These are phyloP conservation scores for Pisolithus marmoratus DNA, from an alignment of 768 basidiomycete species.

Conservation along the genomic window DNA sequence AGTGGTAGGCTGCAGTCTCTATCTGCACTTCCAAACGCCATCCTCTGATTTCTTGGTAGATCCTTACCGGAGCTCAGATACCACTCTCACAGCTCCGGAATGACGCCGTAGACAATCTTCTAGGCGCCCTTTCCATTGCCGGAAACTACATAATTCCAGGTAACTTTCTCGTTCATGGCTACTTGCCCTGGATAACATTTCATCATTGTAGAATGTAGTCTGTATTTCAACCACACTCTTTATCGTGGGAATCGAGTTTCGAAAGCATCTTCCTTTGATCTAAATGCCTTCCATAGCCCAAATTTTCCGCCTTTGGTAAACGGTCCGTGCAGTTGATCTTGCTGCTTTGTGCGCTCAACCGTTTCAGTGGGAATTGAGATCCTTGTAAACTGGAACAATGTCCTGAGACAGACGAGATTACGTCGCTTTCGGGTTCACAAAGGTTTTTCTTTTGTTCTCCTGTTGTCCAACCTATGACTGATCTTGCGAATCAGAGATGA, in stretches of 20 bases:
- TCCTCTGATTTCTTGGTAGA: conserved; percentile 37
- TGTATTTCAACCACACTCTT: conserved; percentile 88
- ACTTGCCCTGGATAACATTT: not conserved
- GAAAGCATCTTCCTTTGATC: conserved; percentile 75
- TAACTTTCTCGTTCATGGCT: conserved; percentile 22
- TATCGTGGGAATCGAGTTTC: conserved; percentile 83
- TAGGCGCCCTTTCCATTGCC: conserved; percentile 84
- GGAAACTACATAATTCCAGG: conserved; percentile 92
- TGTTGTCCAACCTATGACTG: conserved; percentile 3
- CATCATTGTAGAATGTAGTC: conserved; percentile 57
- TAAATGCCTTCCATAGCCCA: conserved; percentile 80
- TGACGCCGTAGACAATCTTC: conserved; percentile 89
- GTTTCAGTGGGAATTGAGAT: conserved; percentile 82
- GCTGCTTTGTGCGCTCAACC: conserved; percentile 4
- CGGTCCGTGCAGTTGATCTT: conserved; percentile 36
- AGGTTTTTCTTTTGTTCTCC: conserved; percentile 31
- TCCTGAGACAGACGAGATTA: conserved; percentile 75
- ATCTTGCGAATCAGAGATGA: conserved; percentile 54
- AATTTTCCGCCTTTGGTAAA: conserved; percentile 80
- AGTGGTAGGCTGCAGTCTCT: conserved; percentile 45
- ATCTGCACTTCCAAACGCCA: not conserved
- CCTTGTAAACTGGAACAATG: conserved; percentile 82
- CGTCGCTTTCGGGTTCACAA: conserved; percentile 80
- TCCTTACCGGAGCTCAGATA: conserved; percentile 91
- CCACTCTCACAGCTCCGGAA: conserved; percentile 88